Conservation (phyloP, 2,329 filamentous ascomycete species). For the Magnaporthiopsis poae region DNA sequence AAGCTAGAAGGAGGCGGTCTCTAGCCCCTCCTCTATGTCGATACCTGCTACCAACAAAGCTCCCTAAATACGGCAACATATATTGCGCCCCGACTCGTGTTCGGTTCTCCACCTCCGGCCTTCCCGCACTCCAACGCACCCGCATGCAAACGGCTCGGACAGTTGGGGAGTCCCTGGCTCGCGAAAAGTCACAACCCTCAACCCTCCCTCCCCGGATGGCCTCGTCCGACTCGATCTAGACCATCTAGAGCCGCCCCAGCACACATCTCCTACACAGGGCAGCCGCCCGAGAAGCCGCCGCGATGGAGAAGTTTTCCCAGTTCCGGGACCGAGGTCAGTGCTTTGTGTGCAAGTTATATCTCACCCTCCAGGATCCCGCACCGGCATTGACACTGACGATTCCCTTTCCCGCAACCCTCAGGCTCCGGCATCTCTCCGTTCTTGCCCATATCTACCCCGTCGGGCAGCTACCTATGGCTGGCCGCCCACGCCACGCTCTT, state of each 20-base stretch:
- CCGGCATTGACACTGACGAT: neutral
- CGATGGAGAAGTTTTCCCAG: slow-evolving; percentile 91
- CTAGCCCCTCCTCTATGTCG: neutral
- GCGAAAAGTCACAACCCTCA: neutral
- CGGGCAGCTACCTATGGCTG: slow-evolving; percentile 48
- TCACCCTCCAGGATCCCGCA: neutral
- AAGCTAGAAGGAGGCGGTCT: neutral
- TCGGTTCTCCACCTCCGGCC: neutral
- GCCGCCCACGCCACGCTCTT: slow-evolving; percentile 65
- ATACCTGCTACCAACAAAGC: neutral
- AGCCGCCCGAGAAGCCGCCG: slow-evolving; percentile 6
- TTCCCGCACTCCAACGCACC: neutral
- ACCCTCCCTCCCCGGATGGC: neutral
- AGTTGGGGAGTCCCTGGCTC: neutral
- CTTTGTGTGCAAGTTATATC: no score
- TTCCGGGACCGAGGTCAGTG: slow-evolving; percentile 74
- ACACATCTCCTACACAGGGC: neutral
- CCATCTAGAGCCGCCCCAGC: neutral
- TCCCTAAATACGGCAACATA: neutral
- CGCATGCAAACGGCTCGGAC: neutral
- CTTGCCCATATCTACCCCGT: slow-evolving; percentile 63
- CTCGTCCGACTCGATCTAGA: neutral
- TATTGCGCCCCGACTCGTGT: neutral
- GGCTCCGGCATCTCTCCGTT: slow-evolving; percentile 95
- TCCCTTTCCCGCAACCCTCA: slow-evolving; percentile 26